Evolutionary conservation across 2,329 filamentous ascomycete genomes (phyloP).

Genomic region (Neonectria punicea): DNA sequence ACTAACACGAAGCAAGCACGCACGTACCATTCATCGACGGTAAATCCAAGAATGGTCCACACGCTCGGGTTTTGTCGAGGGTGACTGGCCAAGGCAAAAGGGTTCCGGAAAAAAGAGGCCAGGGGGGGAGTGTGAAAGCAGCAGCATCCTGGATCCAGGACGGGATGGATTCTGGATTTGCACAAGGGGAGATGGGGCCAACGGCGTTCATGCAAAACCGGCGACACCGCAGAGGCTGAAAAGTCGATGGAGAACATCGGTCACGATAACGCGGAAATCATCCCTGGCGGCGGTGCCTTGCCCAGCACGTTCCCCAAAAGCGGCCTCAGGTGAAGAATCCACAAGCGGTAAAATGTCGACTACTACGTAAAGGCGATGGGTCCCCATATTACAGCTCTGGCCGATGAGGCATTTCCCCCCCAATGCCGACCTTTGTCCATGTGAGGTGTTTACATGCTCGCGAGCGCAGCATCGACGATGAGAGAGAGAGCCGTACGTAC

Average conservation of each 20-base stretch:
- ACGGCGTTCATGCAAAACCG: slow-evolving; percentile 19
- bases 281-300: slow-evolving; percentile 9
- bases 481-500: not conserved
- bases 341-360: slow-evolving; percentile 6
- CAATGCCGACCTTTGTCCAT: slow-evolving; percentile 27
- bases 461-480: slow-evolving; percentile 15
- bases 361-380: not conserved
- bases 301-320: slow-evolving; percentile 6
- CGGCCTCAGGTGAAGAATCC: not conserved
- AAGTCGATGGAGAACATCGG: not conserved
- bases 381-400: slow-evolving; percentile 18
- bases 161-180: slow-evolving; percentile 9
- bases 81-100: slow-evolving; percentile 15
- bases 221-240: not conserved
- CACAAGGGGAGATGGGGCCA: slow-evolving; percentile 16
- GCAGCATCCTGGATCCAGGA: slow-evolving; percentile 10
- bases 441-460: slow-evolving; percentile 21
- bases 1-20: not conserved
- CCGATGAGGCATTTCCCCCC: slow-evolving; percentile 36
- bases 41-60: not conserved
- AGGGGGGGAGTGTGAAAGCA: not conserved
- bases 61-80: not conserved
- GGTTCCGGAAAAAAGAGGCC: not conserved
- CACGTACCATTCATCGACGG: not conserved
- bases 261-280: slow-evolving; percentile 13